Base-by-base conservation (phyloP, 352 stramenopile species). In the Globisporangium mamillatum region DNA sequence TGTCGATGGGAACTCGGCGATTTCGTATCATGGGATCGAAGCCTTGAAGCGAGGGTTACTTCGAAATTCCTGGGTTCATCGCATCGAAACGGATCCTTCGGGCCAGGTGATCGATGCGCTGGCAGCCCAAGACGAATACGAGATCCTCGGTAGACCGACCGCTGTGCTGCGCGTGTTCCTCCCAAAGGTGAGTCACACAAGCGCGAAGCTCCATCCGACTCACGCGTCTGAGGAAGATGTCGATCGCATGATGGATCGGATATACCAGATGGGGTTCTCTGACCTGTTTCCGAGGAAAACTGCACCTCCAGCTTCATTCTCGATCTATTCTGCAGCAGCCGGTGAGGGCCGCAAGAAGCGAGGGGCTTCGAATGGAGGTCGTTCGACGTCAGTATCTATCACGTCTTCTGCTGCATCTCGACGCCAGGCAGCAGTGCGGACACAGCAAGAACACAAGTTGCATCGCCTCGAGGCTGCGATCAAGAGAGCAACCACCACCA, bases 381-480 rank as follows among this genome's bases (percentile, higher is more conserved):
- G 46, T 1, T 16, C 16, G 9, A n/a, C 1, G 8, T n/a, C 41
- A 20, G 18, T n/a, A 46, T n/a, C 32, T 36, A 18, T 14, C 1
- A 1, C 27, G 34, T 36, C 32, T 20, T 20, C 56, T 34, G 32
- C 48, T 25, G 41, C 44, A 12, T 48, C 76, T 18, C 66, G 64
- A 1, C 73, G 73, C 29, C 67, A 79, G 18, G 46, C 25, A 22
- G 41, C 36, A 22, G 41, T 29, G 8, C 25, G 44, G n/a, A 69
- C 68, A 1, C 71, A 80, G 20, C 73, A 80, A 63, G 76, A 88
- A 32, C 67, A 69, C 7, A 80, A 80, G 53, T 79, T 79, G 36
- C 75, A 78, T 32, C 66, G 74, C 2, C 67, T 86, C 0, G 76
- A 86, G 41, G 69, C 69, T 61, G 76, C 78, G 1, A 72, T 88